These are phyloP conservation scores for Chalciporus chontae DNA, from an alignment of 768 basidiomycete genomes.

Conservation along the genomic window DNA sequence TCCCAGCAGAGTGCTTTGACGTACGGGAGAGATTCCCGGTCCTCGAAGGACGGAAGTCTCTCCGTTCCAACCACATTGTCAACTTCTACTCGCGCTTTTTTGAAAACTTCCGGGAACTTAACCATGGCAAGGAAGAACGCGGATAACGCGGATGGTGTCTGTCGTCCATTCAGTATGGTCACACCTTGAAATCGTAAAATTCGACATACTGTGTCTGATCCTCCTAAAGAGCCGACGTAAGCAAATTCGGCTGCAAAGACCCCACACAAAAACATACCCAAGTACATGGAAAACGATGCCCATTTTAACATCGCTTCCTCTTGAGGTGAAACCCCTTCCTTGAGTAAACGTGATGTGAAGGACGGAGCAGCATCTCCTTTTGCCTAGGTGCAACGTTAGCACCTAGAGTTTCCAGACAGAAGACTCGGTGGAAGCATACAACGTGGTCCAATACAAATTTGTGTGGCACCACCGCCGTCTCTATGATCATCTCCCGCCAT, in stretches of 20 bases:
- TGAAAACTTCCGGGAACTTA: conserved; percentile 3
- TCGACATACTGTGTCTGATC: no score
- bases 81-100: conserved; percentile 12
- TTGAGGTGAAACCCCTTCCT: conserved; percentile 4
- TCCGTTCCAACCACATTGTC: conserved; percentile 9
- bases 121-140: conserved; percentile 21
- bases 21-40: conserved; percentile 15
- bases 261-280: conserved; percentile 4
- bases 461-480: no score
- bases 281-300: conserved; percentile 13
- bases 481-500: no score
- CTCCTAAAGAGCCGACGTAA: no score
- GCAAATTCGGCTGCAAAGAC: no score
- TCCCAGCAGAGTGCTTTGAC: conserved; percentile 16
- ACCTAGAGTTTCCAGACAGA: no score
- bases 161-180: conserved; percentile 9
- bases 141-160: conserved; percentile 7
- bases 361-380: conserved; percentile 10
- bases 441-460: neutral
- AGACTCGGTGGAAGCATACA: neutral
- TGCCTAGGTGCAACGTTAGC: neutral
- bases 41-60: conserved; percentile 10
- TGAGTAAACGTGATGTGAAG: conserved; percentile 12
- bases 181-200: no score
- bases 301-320: conserved; percentile 15